A percentile compares a stretch with the other conserved stretches of the same genome.
phyloP scores from a whole-genome alignment of 2,329 filamentous ascomycete species.

The Coniochaeta sp. region DNA sequence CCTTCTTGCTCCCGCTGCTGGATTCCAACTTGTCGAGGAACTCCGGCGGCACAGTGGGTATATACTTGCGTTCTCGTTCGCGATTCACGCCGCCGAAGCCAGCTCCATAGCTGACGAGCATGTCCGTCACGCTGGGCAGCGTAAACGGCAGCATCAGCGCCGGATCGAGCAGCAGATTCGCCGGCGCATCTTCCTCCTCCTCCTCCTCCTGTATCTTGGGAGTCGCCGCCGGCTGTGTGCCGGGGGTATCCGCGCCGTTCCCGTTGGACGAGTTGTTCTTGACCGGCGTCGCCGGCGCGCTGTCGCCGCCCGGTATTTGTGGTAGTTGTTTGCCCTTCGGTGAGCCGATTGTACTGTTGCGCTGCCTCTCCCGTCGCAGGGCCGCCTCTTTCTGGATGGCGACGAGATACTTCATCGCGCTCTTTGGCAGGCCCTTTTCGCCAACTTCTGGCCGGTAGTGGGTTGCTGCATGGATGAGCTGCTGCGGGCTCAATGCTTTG shows the following conservation, averaged over 20 bases:
- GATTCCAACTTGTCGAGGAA: constrained; percentile 79
- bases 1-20: constrained; percentile 38
- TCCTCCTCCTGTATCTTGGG: constrained; percentile 35
- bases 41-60: constrained; percentile 88
- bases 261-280: constrained; percentile 29
- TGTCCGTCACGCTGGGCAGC: constrained; percentile 93
- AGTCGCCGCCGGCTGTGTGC: constrained; percentile 31
- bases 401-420: constrained; percentile 77
- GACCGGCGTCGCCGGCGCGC: constrained; percentile 36
- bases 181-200: constrained; percentile 62
- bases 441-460: constrained; percentile 93
- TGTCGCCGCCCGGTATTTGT: constrained; percentile 19
- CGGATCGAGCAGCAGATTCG: constrained; percentile 76
- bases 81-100: constrained; percentile 89
- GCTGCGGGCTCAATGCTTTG: constrained; percentile 74
- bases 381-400: constrained; percentile 70
- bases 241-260: constrained; percentile 32
- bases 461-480: constrained; percentile 84
- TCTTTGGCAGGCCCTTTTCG: constrained; percentile 85
- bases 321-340: constrained; percentile 20
- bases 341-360: constrained; percentile 39
- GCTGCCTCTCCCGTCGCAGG: constrained; percentile 45
- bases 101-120: constrained; percentile 91
- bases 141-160: constrained; percentile 90
- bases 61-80: constrained; percentile 90